phyloP scores from a whole-genome alignment of 83 land plant species.

The Thuja plicata region DNA sequence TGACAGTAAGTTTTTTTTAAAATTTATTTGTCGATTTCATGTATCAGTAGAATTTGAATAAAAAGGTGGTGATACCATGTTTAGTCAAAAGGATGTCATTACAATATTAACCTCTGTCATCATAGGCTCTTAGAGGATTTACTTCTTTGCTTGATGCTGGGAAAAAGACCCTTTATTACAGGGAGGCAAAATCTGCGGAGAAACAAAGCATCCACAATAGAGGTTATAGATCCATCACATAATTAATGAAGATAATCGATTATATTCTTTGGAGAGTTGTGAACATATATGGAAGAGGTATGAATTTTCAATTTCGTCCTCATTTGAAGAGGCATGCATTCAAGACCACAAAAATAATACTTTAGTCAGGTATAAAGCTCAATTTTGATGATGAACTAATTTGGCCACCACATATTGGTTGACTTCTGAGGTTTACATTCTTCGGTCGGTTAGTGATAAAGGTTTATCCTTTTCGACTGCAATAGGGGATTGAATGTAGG shows the following conservation, averaged over 20 bases:
- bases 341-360: not conserved
- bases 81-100: not conserved
- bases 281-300: not conserved
- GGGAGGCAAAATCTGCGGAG: not conserved
- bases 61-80: not conserved
- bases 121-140: not conserved
- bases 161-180: not conserved
- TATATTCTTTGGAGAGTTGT: not conserved
- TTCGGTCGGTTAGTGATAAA: not conserved
- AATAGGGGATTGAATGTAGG: not conserved
- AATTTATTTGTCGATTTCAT: not conserved
- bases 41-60: not conserved
- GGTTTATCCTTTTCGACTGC: not conserved
- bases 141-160: not conserved
- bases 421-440: not conserved
- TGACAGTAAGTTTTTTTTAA: not conserved
- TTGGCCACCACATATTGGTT: not conserved
- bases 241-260: not conserved
- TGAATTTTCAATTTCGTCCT: not conserved
- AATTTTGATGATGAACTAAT: not conserved
- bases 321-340: not conserved
- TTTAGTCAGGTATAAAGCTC: not conserved
- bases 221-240: not conserved
- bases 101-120: not conserved
- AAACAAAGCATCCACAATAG: not conserved